These are phyloP conservation scores for Calophaca sinica DNA, from an alignment of 306 rosid genomes.

Conservation along the genomic window DNA sequence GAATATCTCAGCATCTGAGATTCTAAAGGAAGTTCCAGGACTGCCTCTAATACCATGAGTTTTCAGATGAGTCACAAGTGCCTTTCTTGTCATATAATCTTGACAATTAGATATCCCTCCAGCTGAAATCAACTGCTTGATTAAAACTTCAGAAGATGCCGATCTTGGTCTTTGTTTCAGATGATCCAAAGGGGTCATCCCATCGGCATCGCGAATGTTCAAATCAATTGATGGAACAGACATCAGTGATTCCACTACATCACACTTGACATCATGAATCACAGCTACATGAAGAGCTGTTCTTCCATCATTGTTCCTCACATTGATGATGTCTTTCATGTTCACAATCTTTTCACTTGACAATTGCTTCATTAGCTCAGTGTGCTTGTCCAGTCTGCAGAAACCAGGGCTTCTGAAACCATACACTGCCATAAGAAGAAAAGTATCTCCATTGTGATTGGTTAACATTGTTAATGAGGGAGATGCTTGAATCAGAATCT, in stretches of 20 bases:
- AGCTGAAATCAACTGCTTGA: conserved; percentile 76
- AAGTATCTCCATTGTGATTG: conserved; percentile 84
- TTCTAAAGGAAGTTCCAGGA: conserved; percentile 91
- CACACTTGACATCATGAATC: conserved; percentile 61
- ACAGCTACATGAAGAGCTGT: conserved; percentile 87
- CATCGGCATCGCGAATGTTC: conserved; percentile 68
- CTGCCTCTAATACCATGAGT: conserved; percentile 69
- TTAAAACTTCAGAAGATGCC: conserved; percentile 67
- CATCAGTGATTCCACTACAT: conserved; percentile 80
- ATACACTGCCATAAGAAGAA: conserved; percentile 86
- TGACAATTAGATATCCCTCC: conserved; percentile 69
- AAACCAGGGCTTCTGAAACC: conserved; percentile 93
- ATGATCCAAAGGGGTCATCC: conserved; percentile 88
- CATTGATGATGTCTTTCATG: conserved; percentile 66
- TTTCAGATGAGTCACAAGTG: conserved; percentile 68
- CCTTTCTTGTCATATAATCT: conserved; percentile 57
- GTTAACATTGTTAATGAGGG: conserved; percentile 57
- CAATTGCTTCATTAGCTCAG: conserved; percentile 69
- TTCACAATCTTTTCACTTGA: conserved; percentile 51
- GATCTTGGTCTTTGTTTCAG: conserved; percentile 71
- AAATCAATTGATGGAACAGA: conserved; percentile 68
- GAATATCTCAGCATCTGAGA: conserved; percentile 88
- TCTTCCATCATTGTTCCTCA: conserved; percentile 80
- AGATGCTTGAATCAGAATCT: conserved; percentile 64
- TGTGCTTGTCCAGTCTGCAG: conserved; percentile 75